Evolutionary conservation across 2,329 filamentous ascomycete genomes (phyloP).

Genomic region (Verticillium albo-atrum): DNA sequence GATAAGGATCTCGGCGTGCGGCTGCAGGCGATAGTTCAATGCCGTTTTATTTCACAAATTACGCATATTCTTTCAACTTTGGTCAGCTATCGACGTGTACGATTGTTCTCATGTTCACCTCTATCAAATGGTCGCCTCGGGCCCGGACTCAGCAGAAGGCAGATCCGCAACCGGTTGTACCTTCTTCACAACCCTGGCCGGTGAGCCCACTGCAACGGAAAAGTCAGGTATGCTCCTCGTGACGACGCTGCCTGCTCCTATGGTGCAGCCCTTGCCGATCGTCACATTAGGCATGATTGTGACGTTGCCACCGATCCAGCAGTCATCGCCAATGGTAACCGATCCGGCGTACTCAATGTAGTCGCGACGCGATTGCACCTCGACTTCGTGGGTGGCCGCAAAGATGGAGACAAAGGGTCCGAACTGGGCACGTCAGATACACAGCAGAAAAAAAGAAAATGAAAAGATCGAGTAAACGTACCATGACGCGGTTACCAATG

Average conservation of each 20-base stretch:
- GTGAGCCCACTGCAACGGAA: slow-evolving; percentile 42
- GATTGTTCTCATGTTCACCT: too few species aligned
- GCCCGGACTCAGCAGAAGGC: neutral
- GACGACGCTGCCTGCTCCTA: slow-evolving; percentile 46
- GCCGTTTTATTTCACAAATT: too few species aligned
- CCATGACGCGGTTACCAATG: slow-evolving; percentile 65
- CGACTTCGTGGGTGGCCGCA: slow-evolving; percentile 67
- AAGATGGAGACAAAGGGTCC: slow-evolving; percentile 70
- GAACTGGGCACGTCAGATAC: slow-evolving; percentile 57
- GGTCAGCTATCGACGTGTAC: too few species aligned
- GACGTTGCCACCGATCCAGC: slow-evolving; percentile 49
- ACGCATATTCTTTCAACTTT: too few species aligned
- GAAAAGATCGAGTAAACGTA: too few species aligned
- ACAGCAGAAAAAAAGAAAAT: slow-evolving; percentile 64
- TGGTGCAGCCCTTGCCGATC: slow-evolving; percentile 46
- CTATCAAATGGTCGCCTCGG: neutral
- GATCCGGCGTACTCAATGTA: slow-evolving; percentile 41
- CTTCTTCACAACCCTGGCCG: slow-evolving; percentile 44
- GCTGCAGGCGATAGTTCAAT: too few species aligned
- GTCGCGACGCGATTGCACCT: slow-evolving; percentile 44
- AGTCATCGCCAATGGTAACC: slow-evolving; percentile 47
- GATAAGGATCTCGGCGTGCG: too few species aligned
- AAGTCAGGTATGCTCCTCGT: slow-evolving; percentile 44
- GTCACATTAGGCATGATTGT: slow-evolving; percentile 48
- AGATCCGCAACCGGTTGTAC: slow-evolving; percentile 31